Base-by-base conservation (phyloP, 306 rosid genomes). In the Prunus persica region DNA sequence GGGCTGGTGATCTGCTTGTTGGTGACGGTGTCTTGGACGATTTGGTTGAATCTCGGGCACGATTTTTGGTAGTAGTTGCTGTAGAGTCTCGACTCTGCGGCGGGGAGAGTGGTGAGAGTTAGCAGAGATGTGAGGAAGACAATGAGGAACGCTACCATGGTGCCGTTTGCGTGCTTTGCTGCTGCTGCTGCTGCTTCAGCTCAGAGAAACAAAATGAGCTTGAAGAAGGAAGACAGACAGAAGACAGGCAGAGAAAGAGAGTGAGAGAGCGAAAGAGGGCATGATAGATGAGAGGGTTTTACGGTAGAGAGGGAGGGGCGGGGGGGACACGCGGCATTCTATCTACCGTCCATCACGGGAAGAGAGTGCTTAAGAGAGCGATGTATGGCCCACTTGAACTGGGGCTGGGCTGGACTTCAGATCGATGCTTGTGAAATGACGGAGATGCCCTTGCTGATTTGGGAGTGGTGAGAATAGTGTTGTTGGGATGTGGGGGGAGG, bases 1-100 rank as follows among this genome's bases (percentile, higher is more conserved):
- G 88, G 88, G 43, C 77, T 85, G 5, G 77, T 72, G 86, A 85
- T 85, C 84, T 85, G 88, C 75, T 85, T 85, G 82, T 67, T 74
- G 67, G 86, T 82, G 41, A 82, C 68, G 45, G 83, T 76, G 52
- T 85, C 82, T 10, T 73, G 83, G 4, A 85, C 72, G 55, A 85
- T 85, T 57, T 85, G 71, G 58, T 50, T 38, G 84, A 85, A 85
- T 30, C 75, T 41, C 2, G 86, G 88, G 60, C 88, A 85, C 8
- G 79, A 57, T 30, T 49, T 67, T 7, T 8, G 45, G 80, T 85
- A 85, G 74, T 75, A 76, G 72, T 76, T 25, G 3, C 14, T 28
- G 75, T 67, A 77, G 34, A 82, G 81, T 13, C 30, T 58, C 0
- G 85, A 66, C 18, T 82, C 71, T 19, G 67, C 45, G 14, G 51